These are phyloP conservation scores for Mortierella sp. DNA, from an alignment of 371 early-diverging fungal species.

Conservation along the genomic window DNA sequence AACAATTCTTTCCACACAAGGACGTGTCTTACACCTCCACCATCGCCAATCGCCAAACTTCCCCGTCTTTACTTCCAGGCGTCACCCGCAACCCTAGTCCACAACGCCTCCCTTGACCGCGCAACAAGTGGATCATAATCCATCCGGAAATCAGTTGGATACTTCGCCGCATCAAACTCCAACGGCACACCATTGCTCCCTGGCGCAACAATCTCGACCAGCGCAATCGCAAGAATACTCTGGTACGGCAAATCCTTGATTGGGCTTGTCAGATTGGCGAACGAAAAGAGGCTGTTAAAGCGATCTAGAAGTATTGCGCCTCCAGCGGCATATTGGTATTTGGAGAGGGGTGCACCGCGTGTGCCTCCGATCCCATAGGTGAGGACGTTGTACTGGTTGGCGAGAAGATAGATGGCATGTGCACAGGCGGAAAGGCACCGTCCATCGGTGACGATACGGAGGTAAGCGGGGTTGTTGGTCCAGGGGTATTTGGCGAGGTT, in stretches of 20 bases:
- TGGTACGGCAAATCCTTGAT: slow-evolving; percentile 10
- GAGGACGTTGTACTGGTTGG: background rate
- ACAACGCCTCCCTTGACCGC: slow-evolving; percentile 7
- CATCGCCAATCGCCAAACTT: too few species aligned
- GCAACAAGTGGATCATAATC: slow-evolving; percentile 13
- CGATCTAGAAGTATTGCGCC: slow-evolving; percentile 1
- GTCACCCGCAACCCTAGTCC: slow-evolving; percentile 13
- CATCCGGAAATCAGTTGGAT: slow-evolving; percentile 6
- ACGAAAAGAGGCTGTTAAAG: slow-evolving; percentile 3
- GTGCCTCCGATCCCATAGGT: slow-evolving; percentile 16
- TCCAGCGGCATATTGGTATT: background rate
- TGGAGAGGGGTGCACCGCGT: background rate
- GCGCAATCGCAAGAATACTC: background rate
- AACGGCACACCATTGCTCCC: background rate
- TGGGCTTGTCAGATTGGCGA: slow-evolving; percentile 6
- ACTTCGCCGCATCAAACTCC: slow-evolving; percentile 13
- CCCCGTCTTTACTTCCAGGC: slow-evolving; percentile 10
- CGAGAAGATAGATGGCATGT: background rate
- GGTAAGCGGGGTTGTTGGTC: slow-evolving; percentile 17
- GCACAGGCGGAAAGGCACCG: slow-evolving; percentile 15
- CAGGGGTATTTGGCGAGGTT: slow-evolving; percentile 22
- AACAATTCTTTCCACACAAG: too few species aligned
- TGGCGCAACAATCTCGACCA: slow-evolving; percentile 10
- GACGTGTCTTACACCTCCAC: too few species aligned
- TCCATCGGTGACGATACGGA: slow-evolving; percentile 21